These are phyloP conservation scores for Phaeotremella fagi DNA, from an alignment of 768 basidiomycete genomes.

Conservation along the genomic window DNA sequence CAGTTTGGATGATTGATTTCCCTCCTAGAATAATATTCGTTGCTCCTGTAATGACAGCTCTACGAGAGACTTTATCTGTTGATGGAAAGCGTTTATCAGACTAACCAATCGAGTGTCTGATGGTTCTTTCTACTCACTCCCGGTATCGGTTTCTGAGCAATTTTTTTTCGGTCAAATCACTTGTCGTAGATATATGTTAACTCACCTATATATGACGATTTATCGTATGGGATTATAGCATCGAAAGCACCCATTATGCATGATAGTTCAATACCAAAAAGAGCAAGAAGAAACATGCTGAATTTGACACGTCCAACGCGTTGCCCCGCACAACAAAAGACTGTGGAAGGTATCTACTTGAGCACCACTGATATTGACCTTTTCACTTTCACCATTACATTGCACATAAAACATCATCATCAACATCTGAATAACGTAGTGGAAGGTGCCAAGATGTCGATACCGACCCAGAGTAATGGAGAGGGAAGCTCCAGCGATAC, in stretches of 20 bases:
- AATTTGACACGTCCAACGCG: neutral
- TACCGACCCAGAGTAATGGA: too few relatives aligned
- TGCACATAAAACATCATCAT: too few relatives aligned
- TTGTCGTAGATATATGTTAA: neutral
- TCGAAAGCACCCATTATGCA: conserved; percentile 41
- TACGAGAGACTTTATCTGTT: conserved; percentile 77
- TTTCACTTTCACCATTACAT: too few relatives aligned
- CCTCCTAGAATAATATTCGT: conserved; percentile 97
- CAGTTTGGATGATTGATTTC: conserved; percentile 80
- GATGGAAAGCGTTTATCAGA: neutral
- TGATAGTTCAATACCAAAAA: neutral
- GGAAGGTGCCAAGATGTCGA: too few relatives aligned
- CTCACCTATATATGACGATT: conserved; percentile 31
- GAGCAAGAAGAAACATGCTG: neutral
- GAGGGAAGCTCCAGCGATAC: neutral
- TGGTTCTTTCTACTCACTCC: conserved; percentile 35
- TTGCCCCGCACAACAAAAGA: neutral
- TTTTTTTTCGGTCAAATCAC: conserved; percentile 4
- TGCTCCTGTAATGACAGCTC: conserved; percentile 84
- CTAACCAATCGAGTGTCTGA: too few relatives aligned
- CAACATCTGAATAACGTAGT: too few relatives aligned
- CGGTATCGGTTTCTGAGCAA: conserved; percentile 35
- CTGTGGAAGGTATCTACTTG: too few relatives aligned
- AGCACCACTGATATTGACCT: too few relatives aligned
- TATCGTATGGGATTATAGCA: conserved; percentile 34